Evolutionary conservation across 2,329 filamentous ascomycete genomes (phyloP), one percentile per base, ranked within the genome.

Genomic region (Beauveria australis): DNA sequence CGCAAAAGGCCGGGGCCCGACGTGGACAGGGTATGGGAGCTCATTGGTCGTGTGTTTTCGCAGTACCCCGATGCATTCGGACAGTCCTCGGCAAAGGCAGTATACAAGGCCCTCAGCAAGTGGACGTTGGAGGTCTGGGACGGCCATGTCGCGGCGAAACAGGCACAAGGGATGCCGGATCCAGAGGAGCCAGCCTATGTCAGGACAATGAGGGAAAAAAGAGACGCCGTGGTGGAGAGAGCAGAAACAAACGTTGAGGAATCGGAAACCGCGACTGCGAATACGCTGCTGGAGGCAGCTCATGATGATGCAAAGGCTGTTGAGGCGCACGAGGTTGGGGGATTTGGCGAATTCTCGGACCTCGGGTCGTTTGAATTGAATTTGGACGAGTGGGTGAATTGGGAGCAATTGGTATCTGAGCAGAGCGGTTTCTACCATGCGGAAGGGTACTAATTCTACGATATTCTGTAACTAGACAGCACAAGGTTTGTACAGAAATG

Each of bases 1-100:
- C 65, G 66, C 30, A 66, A 67, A 19, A 67, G 65, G 62, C 67
- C 57, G 14, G 67, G 69, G 0, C 62, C 66, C 12, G 68, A 72
- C 26, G 65, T 72, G 12, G 70, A 71, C 24, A 63, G 60, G 30
- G 46, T 63, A 4, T 72, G 71, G 67, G 30, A 63, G 28, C 57
- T 70, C 40, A 66, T 71, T 18, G 70, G 65, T 0, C 60, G 48
- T 8, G 61, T 68, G 4, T 67, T 68, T 43, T 64, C 64, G 9
- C 54, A 66, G 14, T 67, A 66, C 44, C 66, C 67, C 4, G 53
- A 65, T 43, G 60, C 67, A 0, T 66, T 67, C 30, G 61, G 64
- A 9, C 61, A 66, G 44, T 49, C 61, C 5, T 53, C 68, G 0
- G 66, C 63, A 1, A 16, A 33, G 49, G 58, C 68, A 9, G 66